phyloP scores from a whole-genome alignment of 2,329 filamentous ascomycete species.

The Aspergillus uvarum region DNA sequence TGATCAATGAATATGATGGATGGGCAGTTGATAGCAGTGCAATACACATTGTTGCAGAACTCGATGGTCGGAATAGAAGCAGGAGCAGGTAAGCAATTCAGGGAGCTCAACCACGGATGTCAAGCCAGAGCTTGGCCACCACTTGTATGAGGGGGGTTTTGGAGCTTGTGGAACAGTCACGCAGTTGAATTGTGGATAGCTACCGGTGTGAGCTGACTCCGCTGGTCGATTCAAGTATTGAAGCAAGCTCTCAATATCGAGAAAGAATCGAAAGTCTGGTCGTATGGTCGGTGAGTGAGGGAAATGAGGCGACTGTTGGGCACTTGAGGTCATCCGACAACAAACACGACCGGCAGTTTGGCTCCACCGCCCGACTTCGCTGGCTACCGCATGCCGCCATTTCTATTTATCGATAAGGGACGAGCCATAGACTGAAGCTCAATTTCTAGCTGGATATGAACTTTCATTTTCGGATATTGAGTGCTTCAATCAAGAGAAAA shows the following conservation, averaged over 20 bases:
- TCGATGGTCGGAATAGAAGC: neutral
- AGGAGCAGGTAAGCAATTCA: neutral
- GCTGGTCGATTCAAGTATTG: neutral
- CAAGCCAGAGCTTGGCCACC: neutral
- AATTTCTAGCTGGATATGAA: too few species aligned
- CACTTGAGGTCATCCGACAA: conserved; percentile 8
- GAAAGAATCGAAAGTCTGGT: neutral
- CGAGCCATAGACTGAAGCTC: neutral
- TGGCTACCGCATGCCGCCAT: neutral
- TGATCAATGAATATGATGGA: conserved; percentile 68
- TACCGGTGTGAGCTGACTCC: neutral
- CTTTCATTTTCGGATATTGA: neutral
- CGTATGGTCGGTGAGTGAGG: neutral
- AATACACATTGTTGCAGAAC: conserved; percentile 61
- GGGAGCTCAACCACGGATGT: neutral
- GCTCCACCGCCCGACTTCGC: conserved; percentile 3
- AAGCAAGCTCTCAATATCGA: neutral
- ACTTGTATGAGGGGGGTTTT: neutral
- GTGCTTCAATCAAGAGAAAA: neutral
- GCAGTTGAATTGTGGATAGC: neutral
- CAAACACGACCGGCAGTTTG: conserved; percentile 1
- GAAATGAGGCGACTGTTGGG: conserved; percentile 4
- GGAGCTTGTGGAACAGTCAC: neutral
- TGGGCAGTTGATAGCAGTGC: conserved; percentile 67
- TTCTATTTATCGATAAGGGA: neutral